Evolutionary conservation across 2,329 filamentous ascomycete genomes (phyloP).

Genomic region (Chalaropsis thielavioides): DNA sequence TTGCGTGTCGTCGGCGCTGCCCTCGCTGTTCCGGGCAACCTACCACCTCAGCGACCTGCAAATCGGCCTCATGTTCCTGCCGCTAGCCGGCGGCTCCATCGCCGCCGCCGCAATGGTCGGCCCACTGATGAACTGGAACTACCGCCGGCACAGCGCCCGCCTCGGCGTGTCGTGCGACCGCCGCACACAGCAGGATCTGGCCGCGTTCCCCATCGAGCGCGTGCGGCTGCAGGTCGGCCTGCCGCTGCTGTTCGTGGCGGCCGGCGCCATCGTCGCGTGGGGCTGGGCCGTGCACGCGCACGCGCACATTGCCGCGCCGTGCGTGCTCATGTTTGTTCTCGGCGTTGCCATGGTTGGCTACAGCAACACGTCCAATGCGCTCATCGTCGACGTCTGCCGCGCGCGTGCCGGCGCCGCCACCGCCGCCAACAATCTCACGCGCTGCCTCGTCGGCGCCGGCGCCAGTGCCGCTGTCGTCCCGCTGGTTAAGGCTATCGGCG

Average conservation of each 20-base stretch:
- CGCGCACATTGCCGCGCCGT: conserved; percentile 32
- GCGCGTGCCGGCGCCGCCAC: conserved; percentile 38
- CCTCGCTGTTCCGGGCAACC: conserved; percentile 30
- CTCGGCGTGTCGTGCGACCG: conserved; percentile 39
- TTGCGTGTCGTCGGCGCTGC: conserved; percentile 32
- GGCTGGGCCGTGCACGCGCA: conserved; percentile 36
- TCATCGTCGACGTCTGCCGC: conserved; percentile 44
- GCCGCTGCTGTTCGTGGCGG: conserved; percentile 37
- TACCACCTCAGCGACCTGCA: conserved; percentile 46
- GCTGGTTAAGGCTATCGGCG: conserved; percentile 36
- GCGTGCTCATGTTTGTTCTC: conserved; percentile 33
- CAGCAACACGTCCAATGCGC: conserved; percentile 37
- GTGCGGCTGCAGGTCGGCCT: conserved; percentile 36
- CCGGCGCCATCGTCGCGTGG: conserved; percentile 34
- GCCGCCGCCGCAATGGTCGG: conserved; percentile 35
- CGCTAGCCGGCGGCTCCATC: conserved; percentile 36
- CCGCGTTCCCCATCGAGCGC: conserved; percentile 37
- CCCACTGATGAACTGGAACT: conserved; percentile 51
- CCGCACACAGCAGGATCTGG: conserved; percentile 36
- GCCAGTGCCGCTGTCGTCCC: conserved; percentile 38
- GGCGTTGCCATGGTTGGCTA: conserved; percentile 39
- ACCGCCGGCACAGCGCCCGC: conserved; percentile 41
- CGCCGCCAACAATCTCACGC: conserved; percentile 40
- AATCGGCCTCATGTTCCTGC: conserved; percentile 40
- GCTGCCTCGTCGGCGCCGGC: conserved; percentile 41